Base-by-base conservation (phyloP, 805 yeast genomes). In the Cyberlindnera euphorbiiphila region DNA sequence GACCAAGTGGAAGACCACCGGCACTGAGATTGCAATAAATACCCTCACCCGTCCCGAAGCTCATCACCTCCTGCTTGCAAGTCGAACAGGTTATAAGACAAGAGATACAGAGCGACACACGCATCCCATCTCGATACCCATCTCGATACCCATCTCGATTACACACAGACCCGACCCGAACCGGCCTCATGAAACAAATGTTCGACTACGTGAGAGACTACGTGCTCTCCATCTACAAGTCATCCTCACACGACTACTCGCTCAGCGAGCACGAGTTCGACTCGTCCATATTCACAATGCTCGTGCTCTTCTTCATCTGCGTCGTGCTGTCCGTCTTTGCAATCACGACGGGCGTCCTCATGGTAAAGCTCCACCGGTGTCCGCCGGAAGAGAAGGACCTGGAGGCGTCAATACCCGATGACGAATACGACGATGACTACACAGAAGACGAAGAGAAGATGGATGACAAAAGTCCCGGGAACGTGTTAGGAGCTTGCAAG, bases 301-400 rank as follows among this genome's bases (percentile, higher is more conserved):
- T 46, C 7, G 11, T 50, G 4, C 28, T 50, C 2, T 43, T 50
- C 40, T 39, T 45, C 34, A 25, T 49, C 9, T 26, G 23, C 7
- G 29, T 50, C 6, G 15, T 50, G 4, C 35, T 50, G 4, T 18
- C 36, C 1, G 52, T 47, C 24, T 41, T 45, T 21, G 37, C 26
- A 13, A 27, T 47, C 13, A 36, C 51, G 1, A 29, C 36, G 3
- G 35, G 33, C 1, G 37, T 51, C 18, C 36, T 49, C 2, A 14
- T 49, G 23, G 34, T 51, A n/a, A 38, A 47, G 25, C 36, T 51
- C 14, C 45, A 39, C 14, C 42, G 46, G n/a, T 49, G 53, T 31
- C 27, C 31, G 11, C 27, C 36, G 0, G 50, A 44, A 11, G 33
- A 32, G 16, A 37, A 36, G 14, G 41, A 34, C 11, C 12, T 19